Evolutionary conservation across 495 filamentous ascomycete genomes (phyloP).

Genomic region (Hyaloscypha hepaticicola): DNA sequence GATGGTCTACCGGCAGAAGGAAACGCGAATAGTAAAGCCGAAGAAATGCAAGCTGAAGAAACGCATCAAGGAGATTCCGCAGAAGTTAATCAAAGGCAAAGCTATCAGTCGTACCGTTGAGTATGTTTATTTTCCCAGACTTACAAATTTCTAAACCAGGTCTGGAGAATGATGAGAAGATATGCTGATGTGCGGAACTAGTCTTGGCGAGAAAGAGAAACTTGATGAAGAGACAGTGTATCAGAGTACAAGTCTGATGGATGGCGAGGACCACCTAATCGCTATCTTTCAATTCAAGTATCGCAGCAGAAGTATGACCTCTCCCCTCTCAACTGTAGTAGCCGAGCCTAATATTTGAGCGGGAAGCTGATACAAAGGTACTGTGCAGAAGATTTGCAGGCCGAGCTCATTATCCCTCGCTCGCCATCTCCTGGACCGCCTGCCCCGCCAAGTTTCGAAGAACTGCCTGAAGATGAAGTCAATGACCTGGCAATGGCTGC

Average conservation of each 20-base stretch:
- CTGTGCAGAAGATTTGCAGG: slow-evolving; percentile 1
- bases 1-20: neutral
- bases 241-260: neutral
- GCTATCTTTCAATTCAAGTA: slow-evolving; percentile 19
- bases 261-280: slow-evolving; percentile 14
- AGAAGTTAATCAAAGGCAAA: too few species aligned
- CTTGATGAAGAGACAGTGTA: neutral
- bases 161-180: too few species aligned
- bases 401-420: slow-evolving; percentile 7
- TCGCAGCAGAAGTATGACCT: slow-evolving; percentile 2
- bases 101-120: too few species aligned
- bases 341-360: too few species aligned
- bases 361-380: neutral
- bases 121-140: too few species aligned
- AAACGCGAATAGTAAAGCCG: neutral
- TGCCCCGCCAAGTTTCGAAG: too few species aligned
- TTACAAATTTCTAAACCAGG: too few species aligned
- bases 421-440: slow-evolving; percentile 6
- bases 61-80: neutral
- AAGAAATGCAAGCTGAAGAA: neutral
- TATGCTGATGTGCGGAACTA: too few species aligned
- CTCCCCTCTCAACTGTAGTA: too few species aligned
- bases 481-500: too few species aligned
- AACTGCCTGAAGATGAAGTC: neutral
- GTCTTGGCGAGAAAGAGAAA: neutral